A percentile compares a stretch with the other conserved stretches of the same genome.
Evolutionary conservation across 2,329 filamentous ascomycete genomes (phyloP).

Genomic region (Aspergillus spinulosporus): DNA sequence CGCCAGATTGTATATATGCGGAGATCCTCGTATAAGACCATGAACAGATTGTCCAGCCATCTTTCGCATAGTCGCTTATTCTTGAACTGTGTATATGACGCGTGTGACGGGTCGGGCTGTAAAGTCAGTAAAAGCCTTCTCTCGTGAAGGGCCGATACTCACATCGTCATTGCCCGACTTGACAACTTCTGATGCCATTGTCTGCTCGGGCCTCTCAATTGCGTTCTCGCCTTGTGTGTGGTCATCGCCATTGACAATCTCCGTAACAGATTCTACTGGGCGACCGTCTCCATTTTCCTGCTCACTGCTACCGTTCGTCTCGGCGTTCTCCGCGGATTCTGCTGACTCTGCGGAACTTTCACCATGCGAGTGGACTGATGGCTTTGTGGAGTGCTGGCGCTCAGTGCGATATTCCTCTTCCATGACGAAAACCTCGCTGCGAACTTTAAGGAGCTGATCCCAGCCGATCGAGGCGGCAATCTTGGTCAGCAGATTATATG

Average conservation of each 20-base stretch:
- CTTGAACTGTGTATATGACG: constrained; percentile 84
- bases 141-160: constrained; percentile 30
- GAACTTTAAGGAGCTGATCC: constrained; percentile 91
- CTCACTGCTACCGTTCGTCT: constrained; percentile 39
- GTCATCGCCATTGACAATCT: constrained; percentile 36
- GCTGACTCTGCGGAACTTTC: constrained; percentile 27
- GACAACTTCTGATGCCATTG: constrained; percentile 72
- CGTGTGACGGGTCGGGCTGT: constrained; percentile 64
- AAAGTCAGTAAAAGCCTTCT: background rate
- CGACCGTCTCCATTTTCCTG: constrained; percentile 33
- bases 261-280: constrained; percentile 27
- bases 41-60: constrained; percentile 98
- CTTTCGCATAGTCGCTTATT: constrained; percentile 96
- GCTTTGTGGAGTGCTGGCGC: constrained; percentile 39
- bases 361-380: constrained; percentile 23
- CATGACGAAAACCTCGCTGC: constrained; percentile 98
- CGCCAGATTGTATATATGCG: constrained; percentile 99
- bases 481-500: constrained; percentile 90
- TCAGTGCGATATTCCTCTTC: constrained; percentile 96
- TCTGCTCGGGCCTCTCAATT: constrained; percentile 78
- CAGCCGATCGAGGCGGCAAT: constrained; percentile 96
- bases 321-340: constrained; percentile 12
- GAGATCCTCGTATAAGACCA: constrained; percentile 97
- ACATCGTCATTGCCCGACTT: constrained; percentile 74
- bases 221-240: constrained; percentile 36